phyloP scores from a whole-genome alignment of 2,329 filamentous ascomycete species.

The Colletotrichum nymphaeae region DNA sequence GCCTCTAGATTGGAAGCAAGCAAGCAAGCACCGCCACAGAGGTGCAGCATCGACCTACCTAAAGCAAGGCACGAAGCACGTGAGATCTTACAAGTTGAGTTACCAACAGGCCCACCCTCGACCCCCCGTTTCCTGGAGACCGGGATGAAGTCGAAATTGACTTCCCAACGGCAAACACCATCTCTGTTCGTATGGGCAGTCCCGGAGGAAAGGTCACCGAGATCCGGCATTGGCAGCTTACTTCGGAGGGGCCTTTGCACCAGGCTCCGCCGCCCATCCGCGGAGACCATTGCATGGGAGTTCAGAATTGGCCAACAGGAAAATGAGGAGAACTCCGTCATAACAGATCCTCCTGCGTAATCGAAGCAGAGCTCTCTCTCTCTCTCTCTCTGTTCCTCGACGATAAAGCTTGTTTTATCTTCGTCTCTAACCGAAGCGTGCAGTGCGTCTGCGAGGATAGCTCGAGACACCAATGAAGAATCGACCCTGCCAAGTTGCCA shows the following conservation, averaged over 20 bases:
- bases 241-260: not conserved
- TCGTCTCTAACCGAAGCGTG: not conserved
- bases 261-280: too few species aligned
- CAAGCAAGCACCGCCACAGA: not conserved
- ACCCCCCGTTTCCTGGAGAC: not conserved
- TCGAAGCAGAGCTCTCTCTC: too few species aligned
- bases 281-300: not conserved
- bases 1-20: not conserved
- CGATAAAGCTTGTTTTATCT: too few species aligned
- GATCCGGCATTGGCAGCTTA: not conserved
- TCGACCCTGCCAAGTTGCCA: not conserved
- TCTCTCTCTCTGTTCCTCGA: too few species aligned
- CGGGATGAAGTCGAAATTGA: conserved; percentile 13
- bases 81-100: not conserved
- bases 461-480: not conserved
- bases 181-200: too few species aligned
- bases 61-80: not conserved
- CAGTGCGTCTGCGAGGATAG: not conserved
- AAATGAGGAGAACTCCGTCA: too few species aligned
- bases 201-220: not conserved
- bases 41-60: not conserved
- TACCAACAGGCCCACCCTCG: not conserved
- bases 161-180: not conserved
- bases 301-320: not conserved
- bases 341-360: not conserved